These are phyloP conservation scores for Fraxinus latifolia DNA, from an alignment of 305 asterid species.

Conservation along the genomic window DNA sequence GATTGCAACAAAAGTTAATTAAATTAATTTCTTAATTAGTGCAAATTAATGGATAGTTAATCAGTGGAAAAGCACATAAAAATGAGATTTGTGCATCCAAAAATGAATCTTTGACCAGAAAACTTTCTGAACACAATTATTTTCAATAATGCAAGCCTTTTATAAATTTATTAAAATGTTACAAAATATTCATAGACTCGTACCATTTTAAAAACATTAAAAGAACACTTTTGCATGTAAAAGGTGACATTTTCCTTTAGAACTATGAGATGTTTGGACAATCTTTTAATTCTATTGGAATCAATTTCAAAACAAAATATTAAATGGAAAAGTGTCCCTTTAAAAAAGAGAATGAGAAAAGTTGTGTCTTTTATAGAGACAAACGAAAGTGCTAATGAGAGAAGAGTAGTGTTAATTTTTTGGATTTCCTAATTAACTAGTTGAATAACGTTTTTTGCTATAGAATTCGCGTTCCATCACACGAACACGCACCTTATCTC, in stretches of 20 bases:
- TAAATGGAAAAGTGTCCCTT: neutral
- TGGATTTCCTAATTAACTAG: too few species aligned
- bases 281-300: neutral
- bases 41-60: neutral
- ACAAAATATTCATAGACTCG: neutral
- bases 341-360: neutral
- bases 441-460: too few species aligned
- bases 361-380: too few species aligned
- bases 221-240: neutral
- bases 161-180: neutral
- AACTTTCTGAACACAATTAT: slow-evolving; percentile 7
- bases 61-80: slow-evolving; percentile 10
- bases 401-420: too few species aligned
- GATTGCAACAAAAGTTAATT: neutral
- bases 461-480: too few species aligned
- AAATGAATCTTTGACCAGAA: slow-evolving; percentile 31
- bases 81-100: neutral
- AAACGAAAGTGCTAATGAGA: too few species aligned
- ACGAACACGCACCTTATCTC: too few species aligned
- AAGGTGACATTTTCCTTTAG: neutral
- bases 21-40: neutral
- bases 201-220: neutral
- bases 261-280: neutral
- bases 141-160: slow-evolving; percentile 8
- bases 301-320: neutral